These are phyloP conservation scores for Houttuynia cordata DNA, from an alignment of 164 flowering plant species.

Conservation along the genomic window DNA sequence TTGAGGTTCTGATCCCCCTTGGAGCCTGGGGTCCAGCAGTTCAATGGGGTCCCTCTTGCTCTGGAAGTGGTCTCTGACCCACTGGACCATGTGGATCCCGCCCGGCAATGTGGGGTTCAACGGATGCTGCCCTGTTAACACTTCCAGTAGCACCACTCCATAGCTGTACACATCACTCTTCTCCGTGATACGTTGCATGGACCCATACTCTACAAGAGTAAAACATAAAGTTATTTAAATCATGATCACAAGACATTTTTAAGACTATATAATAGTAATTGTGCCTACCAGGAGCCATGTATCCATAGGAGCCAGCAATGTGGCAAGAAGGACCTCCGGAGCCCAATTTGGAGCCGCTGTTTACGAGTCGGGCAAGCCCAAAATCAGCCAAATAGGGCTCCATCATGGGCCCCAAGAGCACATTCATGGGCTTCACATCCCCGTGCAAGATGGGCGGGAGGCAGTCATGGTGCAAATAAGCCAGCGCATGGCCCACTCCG, in stretches of 20 bases:
- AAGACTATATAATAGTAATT: not conserved
- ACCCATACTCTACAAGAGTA: constrained; percentile 48
- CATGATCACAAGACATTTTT: not conserved
- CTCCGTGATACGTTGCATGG: constrained; percentile 62
- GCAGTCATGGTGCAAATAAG: constrained; percentile 94
- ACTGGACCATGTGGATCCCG: constrained; percentile 70
- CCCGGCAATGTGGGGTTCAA: constrained; percentile 80
- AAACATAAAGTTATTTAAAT: not conserved
- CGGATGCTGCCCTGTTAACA: constrained; percentile 87
- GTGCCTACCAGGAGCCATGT: constrained; percentile 92
- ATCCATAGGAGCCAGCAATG: constrained; percentile 90
- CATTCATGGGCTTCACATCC: constrained; percentile 92
- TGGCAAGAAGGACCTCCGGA: constrained; percentile 27
- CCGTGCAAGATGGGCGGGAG: constrained; percentile 88
- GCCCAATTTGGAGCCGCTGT: constrained; percentile 3
- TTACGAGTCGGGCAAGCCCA: constrained; percentile 66
- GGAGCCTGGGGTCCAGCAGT: constrained; percentile 63
- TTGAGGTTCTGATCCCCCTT: constrained; percentile 61
- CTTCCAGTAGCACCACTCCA: constrained; percentile 82
- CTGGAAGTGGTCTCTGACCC: constrained; percentile 70
- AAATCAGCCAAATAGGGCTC: constrained; percentile 86
- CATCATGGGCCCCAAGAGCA: constrained; percentile 47
- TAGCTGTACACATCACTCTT: constrained; percentile 92
- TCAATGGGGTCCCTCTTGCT: constrained; percentile 42
- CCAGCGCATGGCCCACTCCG: constrained; percentile 81